Conservation (phyloP, 805 yeast species). For the Myxozyma vanderwaltii region DNA sequence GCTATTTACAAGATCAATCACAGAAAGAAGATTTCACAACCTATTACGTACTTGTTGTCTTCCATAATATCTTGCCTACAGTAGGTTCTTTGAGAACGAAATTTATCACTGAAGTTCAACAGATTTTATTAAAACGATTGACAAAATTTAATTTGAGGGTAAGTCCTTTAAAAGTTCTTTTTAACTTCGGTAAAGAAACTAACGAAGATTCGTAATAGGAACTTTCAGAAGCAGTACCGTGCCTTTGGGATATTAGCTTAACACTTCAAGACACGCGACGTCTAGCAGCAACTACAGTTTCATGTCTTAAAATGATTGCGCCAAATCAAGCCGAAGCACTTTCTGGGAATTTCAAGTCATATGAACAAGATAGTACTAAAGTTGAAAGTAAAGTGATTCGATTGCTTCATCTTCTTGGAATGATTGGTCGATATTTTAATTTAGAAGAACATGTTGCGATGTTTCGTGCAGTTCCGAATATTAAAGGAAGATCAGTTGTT, state of each 20-base stretch:
- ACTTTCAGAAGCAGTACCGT: conserved; percentile 72
- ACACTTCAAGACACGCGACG: conserved; percentile 51
- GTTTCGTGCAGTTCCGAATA: conserved; percentile 48
- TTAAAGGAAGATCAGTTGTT: conserved; percentile 45
- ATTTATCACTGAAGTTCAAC: conserved; percentile 54
- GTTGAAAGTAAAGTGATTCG: conserved; percentile 54
- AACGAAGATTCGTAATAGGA: conserved; percentile 45
- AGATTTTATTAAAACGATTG: conserved; percentile 54
- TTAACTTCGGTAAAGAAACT: background rate
- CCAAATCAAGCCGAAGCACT: conserved; percentile 48
- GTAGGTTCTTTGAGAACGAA: conserved; percentile 51
- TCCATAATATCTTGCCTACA: conserved; percentile 53
- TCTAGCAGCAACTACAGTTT: conserved; percentile 63
- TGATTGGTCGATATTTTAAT: conserved; percentile 70
- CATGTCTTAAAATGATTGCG: conserved; percentile 56
- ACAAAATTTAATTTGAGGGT: conserved; percentile 57
- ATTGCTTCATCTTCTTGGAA: conserved; percentile 64
- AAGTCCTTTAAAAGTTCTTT: background rate
- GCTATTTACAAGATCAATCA: conserved; percentile 57
- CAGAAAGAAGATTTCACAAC: conserved; percentile 48
- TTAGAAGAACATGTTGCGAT: conserved; percentile 51
- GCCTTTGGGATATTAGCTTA: conserved; percentile 59
- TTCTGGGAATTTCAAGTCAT: conserved; percentile 14
- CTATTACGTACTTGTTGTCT: conserved; percentile 56
- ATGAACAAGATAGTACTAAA: conserved; percentile 8